These are phyloP conservation scores for Populus hybrid DNA, from an alignment of 441 rosid species.

Conservation along the genomic window DNA sequence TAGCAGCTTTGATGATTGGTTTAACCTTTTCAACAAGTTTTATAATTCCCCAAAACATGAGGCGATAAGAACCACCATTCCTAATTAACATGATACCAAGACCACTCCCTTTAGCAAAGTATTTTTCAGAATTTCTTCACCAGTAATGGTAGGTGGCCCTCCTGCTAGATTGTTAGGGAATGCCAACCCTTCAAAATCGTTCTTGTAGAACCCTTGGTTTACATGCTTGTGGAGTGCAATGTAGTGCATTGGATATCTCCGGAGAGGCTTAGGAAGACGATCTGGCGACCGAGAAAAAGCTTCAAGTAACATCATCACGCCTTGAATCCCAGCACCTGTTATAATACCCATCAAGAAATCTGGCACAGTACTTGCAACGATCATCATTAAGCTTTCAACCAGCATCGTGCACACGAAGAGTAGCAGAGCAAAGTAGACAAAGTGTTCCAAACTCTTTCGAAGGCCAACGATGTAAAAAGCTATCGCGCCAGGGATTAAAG, in stretches of 20 bases:
- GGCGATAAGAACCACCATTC: constrained; percentile 41
- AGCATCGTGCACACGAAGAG: constrained; percentile 35
- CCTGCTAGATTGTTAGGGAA: constrained; percentile 35
- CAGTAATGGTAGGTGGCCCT: constrained; percentile 19
- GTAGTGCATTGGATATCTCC: constrained; percentile 42
- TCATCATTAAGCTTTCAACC: constrained; percentile 55
- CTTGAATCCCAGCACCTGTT: constrained; percentile 42
- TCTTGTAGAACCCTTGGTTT: constrained; percentile 47
- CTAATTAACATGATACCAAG: constrained; percentile 24
- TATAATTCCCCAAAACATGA: constrained; percentile 37
- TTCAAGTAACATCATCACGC: constrained; percentile 42
- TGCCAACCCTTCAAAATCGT: constrained; percentile 39
- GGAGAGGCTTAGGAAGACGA: constrained; percentile 38
- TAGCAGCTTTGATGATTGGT: constrained; percentile 19
- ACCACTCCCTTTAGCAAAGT: constrained; percentile 47
- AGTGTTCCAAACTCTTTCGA: constrained; percentile 31
- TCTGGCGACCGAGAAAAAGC: constrained; percentile 42
- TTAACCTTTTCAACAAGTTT: constrained; percentile 37
- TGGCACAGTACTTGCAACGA: constrained; percentile 39
- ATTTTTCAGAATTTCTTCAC: constrained; percentile 35
- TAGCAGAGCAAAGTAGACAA: constrained; percentile 24
- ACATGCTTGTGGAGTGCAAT: constrained; percentile 43
- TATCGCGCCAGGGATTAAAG: constrained; percentile 39
- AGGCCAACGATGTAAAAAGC: constrained; percentile 43
- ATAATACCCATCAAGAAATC: constrained; percentile 47